Percentiles rank a stretch among this genome's conserved stretches.
These are phyloP conservation scores for Rhodocollybia butyracea DNA, from an alignment of 768 basidiomycete species.

Conservation along the genomic window DNA sequence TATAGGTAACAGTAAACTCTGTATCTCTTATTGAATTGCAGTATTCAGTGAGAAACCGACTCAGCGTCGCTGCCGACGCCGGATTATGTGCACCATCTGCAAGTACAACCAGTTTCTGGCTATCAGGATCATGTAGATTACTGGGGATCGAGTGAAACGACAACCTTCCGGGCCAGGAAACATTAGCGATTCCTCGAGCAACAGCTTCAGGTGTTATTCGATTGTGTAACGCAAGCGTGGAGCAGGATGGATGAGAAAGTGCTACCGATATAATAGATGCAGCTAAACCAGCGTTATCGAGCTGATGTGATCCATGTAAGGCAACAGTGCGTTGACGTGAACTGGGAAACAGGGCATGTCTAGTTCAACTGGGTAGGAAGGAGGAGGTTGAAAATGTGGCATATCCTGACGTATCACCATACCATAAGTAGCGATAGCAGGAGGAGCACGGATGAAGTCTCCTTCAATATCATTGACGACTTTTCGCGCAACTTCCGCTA, in stretches of 20 bases:
- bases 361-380: constrained; percentile 40
- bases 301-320: constrained; percentile 83
- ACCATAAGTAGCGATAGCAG: constrained; percentile 22
- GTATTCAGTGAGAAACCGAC: constrained; percentile 54
- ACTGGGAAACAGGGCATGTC: constrained; percentile 40
- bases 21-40: constrained; percentile 12
- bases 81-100: constrained; percentile 95
- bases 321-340: constrained; percentile 48
- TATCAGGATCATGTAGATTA: constrained; percentile 15
- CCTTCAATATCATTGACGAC: constrained; percentile 41
- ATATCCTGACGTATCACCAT: background rate
- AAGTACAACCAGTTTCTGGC: constrained; percentile 42
- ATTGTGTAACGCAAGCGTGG: constrained; percentile 14
- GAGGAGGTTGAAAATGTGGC: constrained; percentile 25
- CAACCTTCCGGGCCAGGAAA: constrained; percentile 81
- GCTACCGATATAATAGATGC: constrained; percentile 59
- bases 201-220: constrained; percentile 51
- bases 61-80: constrained; percentile 67
- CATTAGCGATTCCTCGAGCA: constrained; percentile 50
- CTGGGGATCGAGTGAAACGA: constrained; percentile 51
- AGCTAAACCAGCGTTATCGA: constrained; percentile 77
- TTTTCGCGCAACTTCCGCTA: constrained; percentile 40
- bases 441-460: constrained; percentile 32
- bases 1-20: constrained; percentile 53
- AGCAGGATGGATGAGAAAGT: constrained; percentile 35